Evolutionary conservation across 2,329 filamentous ascomycete genomes (phyloP).

Genomic region (Phialemonium atrogriseum): DNA sequence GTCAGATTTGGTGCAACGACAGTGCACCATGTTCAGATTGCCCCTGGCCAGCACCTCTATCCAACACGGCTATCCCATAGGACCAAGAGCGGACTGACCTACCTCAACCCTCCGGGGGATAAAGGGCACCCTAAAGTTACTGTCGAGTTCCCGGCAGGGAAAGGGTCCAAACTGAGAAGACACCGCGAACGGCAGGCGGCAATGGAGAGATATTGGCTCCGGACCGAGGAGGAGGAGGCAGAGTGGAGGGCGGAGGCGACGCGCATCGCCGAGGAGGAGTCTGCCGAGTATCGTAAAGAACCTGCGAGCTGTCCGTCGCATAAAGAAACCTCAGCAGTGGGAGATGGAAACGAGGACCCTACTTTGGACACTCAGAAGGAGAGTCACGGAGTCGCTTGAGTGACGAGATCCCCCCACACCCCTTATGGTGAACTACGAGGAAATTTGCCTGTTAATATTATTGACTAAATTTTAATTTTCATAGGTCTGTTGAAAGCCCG

Average conservation of each 20-base stretch:
- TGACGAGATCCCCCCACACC: no score
- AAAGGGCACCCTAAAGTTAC: conserved; percentile 7
- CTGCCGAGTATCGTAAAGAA: conserved; percentile 15
- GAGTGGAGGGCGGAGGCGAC: conserved; percentile 14
- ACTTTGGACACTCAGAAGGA: not conserved
- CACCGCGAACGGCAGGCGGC: conserved; percentile 18
- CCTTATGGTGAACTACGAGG: no score
- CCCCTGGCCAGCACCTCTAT: conserved; percentile 13
- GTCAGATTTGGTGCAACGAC: conserved; percentile 18
- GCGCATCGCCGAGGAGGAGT: conserved; percentile 14
- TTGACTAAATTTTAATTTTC: not conserved
- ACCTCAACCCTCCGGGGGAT: conserved; percentile 14
- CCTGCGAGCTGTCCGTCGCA: conserved; percentile 6
- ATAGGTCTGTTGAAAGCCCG: not conserved
- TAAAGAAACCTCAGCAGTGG: not conserved
- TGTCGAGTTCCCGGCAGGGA: conserved; percentile 10
- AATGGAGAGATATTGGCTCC: conserved; percentile 17
- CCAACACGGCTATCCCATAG: conserved; percentile 13
- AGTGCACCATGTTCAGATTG: conserved; percentile 16
- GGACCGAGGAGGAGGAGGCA: conserved; percentile 17
- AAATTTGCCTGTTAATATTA: not conserved
- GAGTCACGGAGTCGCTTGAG: no score
- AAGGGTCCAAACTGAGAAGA: conserved; percentile 12
- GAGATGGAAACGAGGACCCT: not conserved
- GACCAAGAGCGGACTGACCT: conserved; percentile 17